Evolutionary conservation across 345 rosid genomes (phyloP), one percentile per base, ranked within the genome.

Genomic region (Hibiscus syriacus): DNA sequence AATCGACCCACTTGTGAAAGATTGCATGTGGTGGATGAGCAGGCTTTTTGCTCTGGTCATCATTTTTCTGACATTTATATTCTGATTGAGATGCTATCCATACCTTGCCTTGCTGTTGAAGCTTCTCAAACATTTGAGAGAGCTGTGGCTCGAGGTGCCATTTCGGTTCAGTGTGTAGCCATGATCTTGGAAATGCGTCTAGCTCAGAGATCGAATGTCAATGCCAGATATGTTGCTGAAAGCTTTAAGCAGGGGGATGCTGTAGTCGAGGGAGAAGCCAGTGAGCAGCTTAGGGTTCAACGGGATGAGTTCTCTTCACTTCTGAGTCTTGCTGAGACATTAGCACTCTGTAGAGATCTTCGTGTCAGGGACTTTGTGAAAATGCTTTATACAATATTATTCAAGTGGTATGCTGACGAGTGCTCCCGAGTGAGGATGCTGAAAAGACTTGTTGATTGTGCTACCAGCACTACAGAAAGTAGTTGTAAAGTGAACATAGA

Each of bases 81-180:
- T 57, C 76, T 95, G 73, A 78, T 95, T 64, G 99, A 92, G 81
- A 90, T 95, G 97, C 74, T 95, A 50, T 90, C 99, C 25, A 87
- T 90, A 75, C 87, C 96, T 64, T 84, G 86, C 80, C 85, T 95
- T 73, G 94, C 96, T 65, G 83, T 74, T 70, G 96, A 92, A 77
- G 96, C 96, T 72, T 84, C 90, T 72, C 94, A 89, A 81, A 90
- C 97, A 16, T 88, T 95, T 45, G 96, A 90, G 85, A 89, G 87
- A 80, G 97, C 99, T 73, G 88, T 92, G 66, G 86, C 85, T 69
- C 87, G 85, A 70, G 99, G 99, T 74, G 85, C 85, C 72, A 78
- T 95, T 76, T 76, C 74, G 60, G 89, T 92, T 73, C 90, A 85
- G 69, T 80, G 87, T 66, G 85, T 88, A 34, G 87, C 90, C 62